Base-by-base conservation (phyloP, 2,329 filamentous ascomycete genomes). In the Stagonosporopsis cucurbitacearum region DNA sequence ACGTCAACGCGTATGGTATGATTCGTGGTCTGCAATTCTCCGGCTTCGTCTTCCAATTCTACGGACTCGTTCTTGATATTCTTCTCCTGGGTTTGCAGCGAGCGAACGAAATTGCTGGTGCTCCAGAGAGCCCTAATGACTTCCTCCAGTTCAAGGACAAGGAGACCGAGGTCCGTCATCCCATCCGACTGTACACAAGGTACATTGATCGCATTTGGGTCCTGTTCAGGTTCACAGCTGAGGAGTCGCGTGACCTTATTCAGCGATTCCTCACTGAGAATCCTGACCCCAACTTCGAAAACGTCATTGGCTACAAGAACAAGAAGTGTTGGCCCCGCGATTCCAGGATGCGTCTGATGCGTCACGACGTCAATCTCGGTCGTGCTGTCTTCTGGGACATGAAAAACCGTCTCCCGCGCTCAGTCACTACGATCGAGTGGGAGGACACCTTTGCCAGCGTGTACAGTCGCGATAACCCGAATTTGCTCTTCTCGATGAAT, bases 291-390 rank as follows among this genome's bases (percentile, higher is more conserved):
- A 99, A 99, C 73, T 99, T 99, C 64, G 95, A 99, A 75, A 99
- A 99, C 63, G 95, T 99, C 37, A 98, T 99, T 67, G 95, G 95
- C 0, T 99, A 98, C 78, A 93, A 91, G 81, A 99, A 96, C 79
- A 99, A 99, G 82, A 99, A 98, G 76, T 99, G 96, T 78, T 99
- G 95, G 95, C 96, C 95, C 37, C 87, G 95, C 68, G 95, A 99
- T 74, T 97, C 93, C 22, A 87, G 95, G 46, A 99, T 99, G 96
- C 89, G 96, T 41, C 79, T 99, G 68, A 99, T 99, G 95, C 88
- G 95, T 60, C 95, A 99, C 76, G 95, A 99, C 78, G 96, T 99
- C 64, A 98, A 99, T 68, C 87, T 99, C 37, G 95, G 96, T 37
- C 89, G 96, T 57, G 96, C 96, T 56, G 95, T 97, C 1, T 99